A percentile compares a stretch with the other conserved stretches of the same genome.
Conservation (phyloP, 2,329 filamentous ascomycete genomes). For the Cladosporium austrohemisphaericum region DNA sequence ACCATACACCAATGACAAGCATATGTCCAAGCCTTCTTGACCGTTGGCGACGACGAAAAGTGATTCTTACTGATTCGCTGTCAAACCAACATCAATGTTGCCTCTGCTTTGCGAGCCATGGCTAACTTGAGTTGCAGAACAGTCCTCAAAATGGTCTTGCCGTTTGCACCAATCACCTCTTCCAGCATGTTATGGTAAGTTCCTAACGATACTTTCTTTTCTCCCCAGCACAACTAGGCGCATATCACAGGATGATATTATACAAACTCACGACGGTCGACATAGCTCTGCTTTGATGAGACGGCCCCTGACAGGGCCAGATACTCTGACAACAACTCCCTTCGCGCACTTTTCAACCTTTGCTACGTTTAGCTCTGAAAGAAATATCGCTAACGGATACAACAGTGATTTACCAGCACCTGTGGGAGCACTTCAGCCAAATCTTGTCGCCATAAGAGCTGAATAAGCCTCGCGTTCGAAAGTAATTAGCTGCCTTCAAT, state of each 20-base stretch:
- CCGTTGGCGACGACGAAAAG: slow-evolving; percentile 34
- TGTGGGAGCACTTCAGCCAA: too few species aligned
- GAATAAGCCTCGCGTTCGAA: slow-evolving; percentile 11
- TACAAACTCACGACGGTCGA: slow-evolving; percentile 41
- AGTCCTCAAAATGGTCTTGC: too few species aligned
- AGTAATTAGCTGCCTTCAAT: not conserved
- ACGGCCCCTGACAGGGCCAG: slow-evolving; percentile 35
- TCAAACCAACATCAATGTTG: not conserved
- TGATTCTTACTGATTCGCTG: slow-evolving; percentile 25
- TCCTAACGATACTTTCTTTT: not conserved
- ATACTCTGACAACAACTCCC: slow-evolving; percentile 6
- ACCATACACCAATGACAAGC: slow-evolving; percentile 37
- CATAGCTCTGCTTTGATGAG: slow-evolving; percentile 41
- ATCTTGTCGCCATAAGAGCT: not conserved
- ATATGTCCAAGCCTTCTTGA: slow-evolving; percentile 40
- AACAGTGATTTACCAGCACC: not conserved
- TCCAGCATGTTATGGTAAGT: slow-evolving; percentile 10
- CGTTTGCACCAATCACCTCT: not conserved
- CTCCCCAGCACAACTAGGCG: not conserved
- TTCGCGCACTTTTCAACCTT: not conserved
- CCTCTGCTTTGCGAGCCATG: not conserved
- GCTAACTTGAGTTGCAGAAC: slow-evolving; percentile 12
- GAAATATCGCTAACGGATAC: slow-evolving; percentile 6
- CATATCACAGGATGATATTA: slow-evolving; percentile 32
- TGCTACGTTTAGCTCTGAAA: not conserved